A percentile compares a stretch with the other conserved stretches of the same genome.
phyloP scores from a whole-genome alignment of 169 alveolate species.

The Sarcocystis neurona region DNA sequence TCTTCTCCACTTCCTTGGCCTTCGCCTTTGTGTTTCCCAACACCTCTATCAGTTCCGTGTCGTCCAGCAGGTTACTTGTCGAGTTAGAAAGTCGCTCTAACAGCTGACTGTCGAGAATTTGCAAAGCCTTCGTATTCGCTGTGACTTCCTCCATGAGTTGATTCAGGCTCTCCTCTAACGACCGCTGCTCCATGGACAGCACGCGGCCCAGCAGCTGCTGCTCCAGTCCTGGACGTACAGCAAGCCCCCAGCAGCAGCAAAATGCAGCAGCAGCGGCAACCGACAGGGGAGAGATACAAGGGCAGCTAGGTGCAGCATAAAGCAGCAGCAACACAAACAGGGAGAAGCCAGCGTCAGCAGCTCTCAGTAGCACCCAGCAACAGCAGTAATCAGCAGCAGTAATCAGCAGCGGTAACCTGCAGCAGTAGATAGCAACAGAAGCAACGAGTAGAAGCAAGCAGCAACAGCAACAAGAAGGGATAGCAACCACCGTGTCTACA shows the following conservation, averaged over 20 bases:
- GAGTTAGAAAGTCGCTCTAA: conserved; percentile 92
- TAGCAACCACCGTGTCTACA: no score
- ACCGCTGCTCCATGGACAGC: conserved; percentile 91
- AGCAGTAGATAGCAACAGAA: no score
- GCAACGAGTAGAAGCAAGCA: no score
- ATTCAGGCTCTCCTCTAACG: conserved; percentile 88
- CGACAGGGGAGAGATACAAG: no score
- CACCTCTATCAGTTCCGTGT: conserved; percentile 93
- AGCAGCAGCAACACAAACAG: conserved; percentile 26
- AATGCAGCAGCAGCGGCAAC: no score
- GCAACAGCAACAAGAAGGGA: no score
- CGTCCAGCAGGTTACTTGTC: conserved; percentile 92
- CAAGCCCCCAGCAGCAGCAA: no score
- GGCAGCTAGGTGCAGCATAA: no score
- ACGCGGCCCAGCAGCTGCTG: conserved; percentile 96
- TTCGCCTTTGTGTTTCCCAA: conserved; percentile 90
- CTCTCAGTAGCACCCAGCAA: neutral
- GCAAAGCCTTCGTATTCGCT: conserved; percentile 90
- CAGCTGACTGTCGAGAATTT: conserved; percentile 85
- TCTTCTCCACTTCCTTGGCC: conserved; percentile 91
- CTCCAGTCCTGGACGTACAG: conserved; percentile 91
- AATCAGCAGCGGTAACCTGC: no score
- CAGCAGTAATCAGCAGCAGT: no score
- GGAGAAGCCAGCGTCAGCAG: neutral
- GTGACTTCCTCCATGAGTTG: conserved; percentile 72